Percentiles rank a stretch among this genome's conserved stretches.
Conservation (phyloP, 257 asterid genomes). For the Nemophila menziesii region DNA sequence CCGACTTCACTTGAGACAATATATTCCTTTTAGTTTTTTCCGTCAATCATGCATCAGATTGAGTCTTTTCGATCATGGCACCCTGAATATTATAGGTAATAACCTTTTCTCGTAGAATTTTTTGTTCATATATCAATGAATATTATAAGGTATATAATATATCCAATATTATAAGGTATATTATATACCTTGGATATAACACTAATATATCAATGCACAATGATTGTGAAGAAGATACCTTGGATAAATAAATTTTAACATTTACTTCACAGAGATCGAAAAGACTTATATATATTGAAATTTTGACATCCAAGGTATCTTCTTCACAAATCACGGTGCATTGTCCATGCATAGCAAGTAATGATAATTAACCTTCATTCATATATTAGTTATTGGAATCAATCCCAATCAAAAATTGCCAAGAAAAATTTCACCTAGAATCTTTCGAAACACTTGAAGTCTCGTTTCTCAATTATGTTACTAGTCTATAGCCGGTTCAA, state of each 20-base stretch:
- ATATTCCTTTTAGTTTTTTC: conserved; percentile 52
- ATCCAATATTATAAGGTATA: too few relatives aligned
- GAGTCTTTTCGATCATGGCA: conserved; percentile 76
- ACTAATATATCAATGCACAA: too few relatives aligned
- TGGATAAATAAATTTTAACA: too few relatives aligned
- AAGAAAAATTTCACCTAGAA: conserved; percentile 58
- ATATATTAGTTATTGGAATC: conserved; percentile 62
- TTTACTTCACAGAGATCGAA: conserved; percentile 49
- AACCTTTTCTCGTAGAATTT: too few relatives aligned
- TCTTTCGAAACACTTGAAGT: conserved; percentile 87
- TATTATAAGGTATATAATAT: too few relatives aligned
- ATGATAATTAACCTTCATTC: neutral
- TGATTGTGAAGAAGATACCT: too few relatives aligned
- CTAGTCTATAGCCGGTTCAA: conserved; percentile 50
- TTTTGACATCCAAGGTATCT: conserved; percentile 39
- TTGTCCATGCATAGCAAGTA: neutral
- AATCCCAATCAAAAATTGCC: conserved; percentile 64
- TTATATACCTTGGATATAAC: too few relatives aligned
- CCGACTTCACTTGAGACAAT: conserved; percentile 43
- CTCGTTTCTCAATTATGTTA: conserved; percentile 68
- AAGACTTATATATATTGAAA: conserved; percentile 27
- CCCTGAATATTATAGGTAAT: too few relatives aligned
- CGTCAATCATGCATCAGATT: conserved; percentile 66
- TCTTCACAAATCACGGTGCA: too few relatives aligned
- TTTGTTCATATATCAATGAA: too few relatives aligned